Evolutionary conservation across 2,329 filamentous ascomycete species (phyloP), one percentile per base, ranked within the genome.

Genomic region (Penicillium sp.): DNA sequence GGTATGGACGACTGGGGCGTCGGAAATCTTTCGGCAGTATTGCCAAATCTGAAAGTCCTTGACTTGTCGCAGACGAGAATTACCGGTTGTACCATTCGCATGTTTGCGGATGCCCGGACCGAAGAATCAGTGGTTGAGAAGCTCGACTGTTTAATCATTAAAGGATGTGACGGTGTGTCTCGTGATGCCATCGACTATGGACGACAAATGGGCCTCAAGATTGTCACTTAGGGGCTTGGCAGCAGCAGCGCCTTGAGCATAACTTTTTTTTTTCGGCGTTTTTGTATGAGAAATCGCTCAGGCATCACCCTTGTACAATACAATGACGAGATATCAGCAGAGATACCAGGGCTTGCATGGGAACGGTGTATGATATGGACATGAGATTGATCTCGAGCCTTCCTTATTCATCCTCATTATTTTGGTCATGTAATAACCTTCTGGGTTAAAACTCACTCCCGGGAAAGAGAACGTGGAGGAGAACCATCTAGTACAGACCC

Each of bases 141-240:
- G n/a, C 48, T 73, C n/a, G 60, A 71, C n/a, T 52, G 55, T 1
- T 27, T 74, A 21, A 56, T 62, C 49, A 50, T 68, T 5, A 65
- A 53, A 21, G 64, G 62, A 9, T 74, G 72, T 32, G 66, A 69
- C 31, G 41, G 56, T 18, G 59, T 73, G 0, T 72, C 70, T 9
- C 61, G 60, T 4, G 71, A 74, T 61, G 72, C 71, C 7, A 54
- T 72, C 21, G 62, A 62, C 7, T 74, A 71, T 52, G 71, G 69
- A 16, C 63, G 70, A 6, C 57, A 60, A 12, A 60, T 53, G 38
- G 70, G 69, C 3, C 49, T 72, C 38, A 59, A 65, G 12, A 61
- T 72, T 9, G 47, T 70, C 10, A 61, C 52, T 29, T 67, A 44
- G 29, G 29, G 8, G 7, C 16, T 29, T 29, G 29, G 3, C 29